phyloP scores from a whole-genome alignment of 768 basidiomycete species.

The Xerocomus potaroensis region DNA sequence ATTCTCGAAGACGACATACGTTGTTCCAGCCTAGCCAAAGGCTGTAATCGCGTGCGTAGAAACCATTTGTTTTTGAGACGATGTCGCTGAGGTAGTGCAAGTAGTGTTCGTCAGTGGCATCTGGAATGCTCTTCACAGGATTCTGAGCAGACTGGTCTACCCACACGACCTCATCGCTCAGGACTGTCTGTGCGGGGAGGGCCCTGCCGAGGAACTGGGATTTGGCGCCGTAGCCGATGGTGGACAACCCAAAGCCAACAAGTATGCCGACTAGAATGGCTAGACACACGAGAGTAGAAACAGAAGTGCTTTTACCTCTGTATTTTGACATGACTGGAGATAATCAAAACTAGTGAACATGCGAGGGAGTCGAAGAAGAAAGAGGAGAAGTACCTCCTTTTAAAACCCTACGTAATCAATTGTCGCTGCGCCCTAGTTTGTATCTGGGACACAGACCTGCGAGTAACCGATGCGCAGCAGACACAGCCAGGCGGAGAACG shows the following conservation, averaged over 20 bases:
- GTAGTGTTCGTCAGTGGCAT: conserved; percentile 17
- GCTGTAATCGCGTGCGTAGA: conserved; percentile 43
- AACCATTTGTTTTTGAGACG: conserved; percentile 39
- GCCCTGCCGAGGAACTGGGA: conserved; percentile 14
- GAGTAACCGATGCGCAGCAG: too few species aligned
- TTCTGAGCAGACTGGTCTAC: conserved; percentile 3
- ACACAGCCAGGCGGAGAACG: too few species aligned
- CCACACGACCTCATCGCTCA: conserved; percentile 13
- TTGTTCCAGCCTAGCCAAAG: conserved; percentile 51
- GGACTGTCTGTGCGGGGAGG: conserved; percentile 8
- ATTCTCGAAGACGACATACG: conserved; percentile 16
- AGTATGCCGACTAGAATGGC: conserved; percentile 28
- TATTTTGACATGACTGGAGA: conserved; percentile 6
- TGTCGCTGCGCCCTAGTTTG: too few species aligned
- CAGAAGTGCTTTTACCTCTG: not conserved
- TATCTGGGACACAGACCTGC: too few species aligned
- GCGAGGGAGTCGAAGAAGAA: too few species aligned
- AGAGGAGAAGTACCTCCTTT: not conserved
- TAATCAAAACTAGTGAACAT: too few species aligned
- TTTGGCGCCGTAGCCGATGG: conserved; percentile 11
- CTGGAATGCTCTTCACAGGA: not conserved
- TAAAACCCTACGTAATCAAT: too few species aligned
- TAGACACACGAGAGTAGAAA: conserved; percentile 12
- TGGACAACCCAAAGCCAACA: conserved; percentile 25
- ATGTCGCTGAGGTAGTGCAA: conserved; percentile 31